Conservation (phyloP, 768 basidiomycete species). For the Tricholoma saponaceum region DNA sequence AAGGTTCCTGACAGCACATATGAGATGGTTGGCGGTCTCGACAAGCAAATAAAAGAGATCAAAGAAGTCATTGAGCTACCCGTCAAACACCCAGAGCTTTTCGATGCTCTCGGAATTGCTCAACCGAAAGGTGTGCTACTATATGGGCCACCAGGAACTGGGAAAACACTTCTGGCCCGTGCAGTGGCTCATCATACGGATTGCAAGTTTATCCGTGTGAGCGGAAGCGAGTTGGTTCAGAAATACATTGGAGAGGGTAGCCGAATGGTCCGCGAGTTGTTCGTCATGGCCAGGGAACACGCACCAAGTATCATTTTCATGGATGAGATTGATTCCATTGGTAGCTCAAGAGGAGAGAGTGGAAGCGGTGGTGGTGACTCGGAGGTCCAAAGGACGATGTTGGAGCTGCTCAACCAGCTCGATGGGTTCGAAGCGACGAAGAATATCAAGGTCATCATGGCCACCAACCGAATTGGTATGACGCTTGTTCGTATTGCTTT, state of each 20-base stretch:
- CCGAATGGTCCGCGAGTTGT: slow-evolving; percentile 94
- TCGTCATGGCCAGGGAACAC: slow-evolving; percentile 97
- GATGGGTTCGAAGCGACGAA: slow-evolving; percentile 96
- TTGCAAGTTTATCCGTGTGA: slow-evolving; percentile 96
- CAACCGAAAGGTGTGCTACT: slow-evolving; percentile 96
- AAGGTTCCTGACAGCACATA: slow-evolving; percentile 99
- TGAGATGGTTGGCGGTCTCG: slow-evolving; percentile 99
- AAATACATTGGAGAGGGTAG: slow-evolving; percentile 98
- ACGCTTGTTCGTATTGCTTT: neutral
- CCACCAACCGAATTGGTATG: slow-evolving; percentile 91
- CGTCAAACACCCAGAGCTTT: slow-evolving; percentile 96
- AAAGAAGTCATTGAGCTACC: slow-evolving; percentile 95
- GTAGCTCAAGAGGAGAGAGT: slow-evolving; percentile 87
- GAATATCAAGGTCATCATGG: slow-evolving; percentile 96
- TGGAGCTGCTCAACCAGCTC: slow-evolving; percentile 84
- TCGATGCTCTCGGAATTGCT: slow-evolving; percentile 93
- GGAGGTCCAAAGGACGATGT: slow-evolving; percentile 88
- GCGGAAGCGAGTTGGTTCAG: slow-evolving; percentile 91
- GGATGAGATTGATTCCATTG: slow-evolving; percentile 99
- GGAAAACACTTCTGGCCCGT: slow-evolving; percentile 91
- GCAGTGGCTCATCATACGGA: slow-evolving; percentile 98
- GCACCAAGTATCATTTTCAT: slow-evolving; percentile 99
- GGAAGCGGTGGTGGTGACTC: slow-evolving; percentile 87
- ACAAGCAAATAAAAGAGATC: slow-evolving; percentile 95
- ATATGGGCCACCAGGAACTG: slow-evolving; percentile 95